These are phyloP conservation scores for Hirsutella minnesotensis DNA, from an alignment of 2,329 filamentous ascomycete species.

Conservation along the genomic window DNA sequence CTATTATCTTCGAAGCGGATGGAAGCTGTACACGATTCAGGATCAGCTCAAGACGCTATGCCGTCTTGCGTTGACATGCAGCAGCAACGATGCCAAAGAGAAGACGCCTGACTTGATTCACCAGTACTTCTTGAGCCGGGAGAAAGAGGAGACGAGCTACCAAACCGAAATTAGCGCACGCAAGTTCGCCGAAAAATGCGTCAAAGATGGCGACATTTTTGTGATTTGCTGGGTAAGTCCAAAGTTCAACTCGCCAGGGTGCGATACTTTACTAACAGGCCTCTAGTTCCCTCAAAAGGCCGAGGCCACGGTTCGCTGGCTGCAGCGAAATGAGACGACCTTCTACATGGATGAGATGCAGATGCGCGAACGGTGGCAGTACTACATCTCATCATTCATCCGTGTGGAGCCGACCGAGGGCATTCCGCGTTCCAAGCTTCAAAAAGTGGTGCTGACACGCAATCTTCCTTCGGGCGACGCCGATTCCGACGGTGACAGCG, in stretches of 20 bases:
- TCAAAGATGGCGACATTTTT: conserved; percentile 88
- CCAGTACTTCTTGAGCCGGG: conserved; percentile 71
- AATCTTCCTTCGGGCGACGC: conserved; percentile 54
- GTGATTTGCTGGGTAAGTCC: conserved; percentile 76
- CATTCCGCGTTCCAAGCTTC: conserved; percentile 51
- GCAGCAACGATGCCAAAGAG: conserved; percentile 78
- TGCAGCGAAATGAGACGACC: conserved; percentile 58
- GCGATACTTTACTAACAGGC: not conserved
- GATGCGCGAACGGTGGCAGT: conserved; percentile 75
- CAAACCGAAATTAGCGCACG: conserved; percentile 82
- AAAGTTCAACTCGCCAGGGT: not conserved
- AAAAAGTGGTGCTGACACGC: conserved; percentile 57
- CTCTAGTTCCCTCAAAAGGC: conserved; percentile 51
- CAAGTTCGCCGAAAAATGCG: conserved; percentile 83
- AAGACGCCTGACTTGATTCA: conserved; percentile 86
- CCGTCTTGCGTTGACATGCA: conserved; percentile 71
- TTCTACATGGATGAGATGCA: conserved; percentile 86
- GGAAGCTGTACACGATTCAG: conserved; percentile 87
- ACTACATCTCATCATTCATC: conserved; percentile 88
- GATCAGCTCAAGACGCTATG: conserved; percentile 75
- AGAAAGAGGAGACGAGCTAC: conserved; percentile 76
- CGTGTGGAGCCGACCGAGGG: conserved; percentile 82
- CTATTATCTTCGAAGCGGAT: conserved; percentile 83
- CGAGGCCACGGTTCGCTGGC: conserved; percentile 60
- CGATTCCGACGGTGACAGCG: conserved; percentile 50